Evolutionary conservation across 1,284 basidiomycete species (phyloP).

Genomic region (Ustilago curta): DNA sequence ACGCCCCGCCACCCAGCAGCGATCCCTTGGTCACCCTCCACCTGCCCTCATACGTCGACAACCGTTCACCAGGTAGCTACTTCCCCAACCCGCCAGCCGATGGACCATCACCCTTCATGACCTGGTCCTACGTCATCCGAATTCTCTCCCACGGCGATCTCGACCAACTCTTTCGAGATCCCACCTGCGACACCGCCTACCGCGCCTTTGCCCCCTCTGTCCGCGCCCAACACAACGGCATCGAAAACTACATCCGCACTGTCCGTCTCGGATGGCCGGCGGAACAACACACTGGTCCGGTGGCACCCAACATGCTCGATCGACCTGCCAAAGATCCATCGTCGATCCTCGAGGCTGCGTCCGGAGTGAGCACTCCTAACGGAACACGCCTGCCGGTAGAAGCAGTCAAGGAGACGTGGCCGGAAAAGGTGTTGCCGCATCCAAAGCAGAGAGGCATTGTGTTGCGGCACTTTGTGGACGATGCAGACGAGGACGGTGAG

Average conservation of each 20-base stretch:
- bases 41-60: constrained; percentile 29
- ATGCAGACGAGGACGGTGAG: constrained; percentile 17
- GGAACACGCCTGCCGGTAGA: constrained; percentile 16
- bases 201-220: constrained; percentile 44
- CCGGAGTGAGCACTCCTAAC: constrained; percentile 27
- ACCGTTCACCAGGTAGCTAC: constrained; percentile 20
- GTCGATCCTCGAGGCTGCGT: constrained; percentile 10
- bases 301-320: constrained; percentile 39
- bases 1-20: neutral
- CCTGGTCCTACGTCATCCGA: constrained; percentile 32
- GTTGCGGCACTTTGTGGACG: constrained; percentile 37
- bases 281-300: constrained; percentile 5
- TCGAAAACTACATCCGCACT: constrained; percentile 58
- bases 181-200: constrained; percentile 49
- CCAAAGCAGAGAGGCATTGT: neutral
- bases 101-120: constrained; percentile 26
- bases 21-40: constrained; percentile 23
- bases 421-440: constrained; percentile 38
- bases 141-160: constrained; percentile 51
- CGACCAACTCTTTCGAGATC: constrained; percentile 53
- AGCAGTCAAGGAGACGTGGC: constrained; percentile 36
- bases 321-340: constrained; percentile 23
- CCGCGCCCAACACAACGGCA: constrained; percentile 30
- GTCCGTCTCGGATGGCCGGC: constrained; percentile 51
- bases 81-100: constrained; percentile 27